A percentile compares a stretch with the other conserved stretches of the same genome.
Evolutionary conservation across 495 filamentous ascomycete species (phyloP).

Genomic region (Tuber indicum): DNA sequence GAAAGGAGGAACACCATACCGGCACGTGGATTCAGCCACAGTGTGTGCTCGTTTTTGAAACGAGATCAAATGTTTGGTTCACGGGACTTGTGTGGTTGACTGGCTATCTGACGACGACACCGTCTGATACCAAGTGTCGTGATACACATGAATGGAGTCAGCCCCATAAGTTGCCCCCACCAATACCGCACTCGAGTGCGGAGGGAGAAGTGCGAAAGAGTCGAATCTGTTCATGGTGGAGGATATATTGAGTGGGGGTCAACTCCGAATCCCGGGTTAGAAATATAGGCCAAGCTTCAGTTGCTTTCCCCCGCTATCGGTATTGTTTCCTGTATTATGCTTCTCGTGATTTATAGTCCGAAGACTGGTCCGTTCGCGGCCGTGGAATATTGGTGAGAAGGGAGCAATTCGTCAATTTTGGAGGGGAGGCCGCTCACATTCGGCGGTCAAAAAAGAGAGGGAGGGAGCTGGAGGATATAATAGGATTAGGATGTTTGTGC

Average conservation of each 20-base stretch:
- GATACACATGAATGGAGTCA: neutral
- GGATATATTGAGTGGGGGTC: neutral
- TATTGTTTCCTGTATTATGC: neutral
- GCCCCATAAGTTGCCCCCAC: neutral
- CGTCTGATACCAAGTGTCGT: neutral
- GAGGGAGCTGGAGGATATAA: neutral
- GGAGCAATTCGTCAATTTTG: neutral
- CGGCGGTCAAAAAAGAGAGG: neutral
- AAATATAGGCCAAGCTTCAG: neutral
- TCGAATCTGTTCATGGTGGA: neutral
- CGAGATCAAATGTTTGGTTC: neutral
- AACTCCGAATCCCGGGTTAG: neutral
- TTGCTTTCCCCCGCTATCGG: neutral
- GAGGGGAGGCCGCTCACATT: neutral
- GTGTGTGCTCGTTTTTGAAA: neutral
- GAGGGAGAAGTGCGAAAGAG: neutral
- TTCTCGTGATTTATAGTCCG: neutral
- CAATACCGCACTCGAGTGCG: neutral
- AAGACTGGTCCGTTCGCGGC: neutral
- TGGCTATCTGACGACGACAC: neutral
- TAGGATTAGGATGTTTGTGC: neutral
- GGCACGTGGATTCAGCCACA: neutral
- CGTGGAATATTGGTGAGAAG: neutral
- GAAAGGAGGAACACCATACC: slow-evolving; percentile 2
- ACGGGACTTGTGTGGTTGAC: neutral